Percentiles rank a stretch among this genome's conserved stretches.
phyloP scores from a whole-genome alignment of 2,329 filamentous ascomycete genomes.

The Sclerotinia subarctica region DNA sequence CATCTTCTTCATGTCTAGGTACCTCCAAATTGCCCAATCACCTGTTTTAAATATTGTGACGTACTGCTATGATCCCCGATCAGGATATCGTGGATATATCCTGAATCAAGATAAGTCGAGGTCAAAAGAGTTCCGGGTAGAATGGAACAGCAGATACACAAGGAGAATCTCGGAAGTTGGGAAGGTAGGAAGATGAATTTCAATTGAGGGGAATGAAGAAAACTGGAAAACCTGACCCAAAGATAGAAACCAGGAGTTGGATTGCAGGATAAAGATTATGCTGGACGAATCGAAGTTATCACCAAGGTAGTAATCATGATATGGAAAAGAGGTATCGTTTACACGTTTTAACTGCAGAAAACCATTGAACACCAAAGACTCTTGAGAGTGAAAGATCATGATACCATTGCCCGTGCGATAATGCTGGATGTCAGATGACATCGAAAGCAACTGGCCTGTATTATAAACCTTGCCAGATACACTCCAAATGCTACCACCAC shows the following conservation, averaged over 20 bases:
- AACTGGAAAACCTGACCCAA: not conserved
- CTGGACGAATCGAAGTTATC: not conserved
- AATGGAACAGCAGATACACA: not conserved
- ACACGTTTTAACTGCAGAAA: constrained; percentile 21
- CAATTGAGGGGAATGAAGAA: not conserved
- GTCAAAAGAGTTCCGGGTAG: too few relatives aligned
- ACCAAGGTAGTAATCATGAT: constrained; percentile 1
- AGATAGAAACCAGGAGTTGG: not conserved
- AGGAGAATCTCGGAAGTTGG: not conserved
- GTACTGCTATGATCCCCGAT: not conserved
- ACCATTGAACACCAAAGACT: constrained; percentile 23
- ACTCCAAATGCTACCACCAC: constrained; percentile 38
- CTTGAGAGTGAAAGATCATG: constrained; percentile 33
- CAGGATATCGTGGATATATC: not conserved
- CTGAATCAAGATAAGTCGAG: not conserved
- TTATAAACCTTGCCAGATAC: constrained; percentile 38
- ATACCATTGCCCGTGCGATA: constrained; percentile 39
- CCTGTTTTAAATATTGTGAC: not conserved
- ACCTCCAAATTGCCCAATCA: not conserved
- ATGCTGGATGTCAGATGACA: constrained; percentile 38
- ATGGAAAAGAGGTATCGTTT: constrained; percentile 13
- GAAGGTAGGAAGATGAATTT: not conserved
- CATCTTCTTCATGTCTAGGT: not conserved
- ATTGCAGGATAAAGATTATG: not conserved
- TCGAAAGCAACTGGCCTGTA: constrained; percentile 39